Evolutionary conservation across 768 basidiomycete genomes (phyloP).

Genomic region (Coprinopsis marcescibilis): DNA sequence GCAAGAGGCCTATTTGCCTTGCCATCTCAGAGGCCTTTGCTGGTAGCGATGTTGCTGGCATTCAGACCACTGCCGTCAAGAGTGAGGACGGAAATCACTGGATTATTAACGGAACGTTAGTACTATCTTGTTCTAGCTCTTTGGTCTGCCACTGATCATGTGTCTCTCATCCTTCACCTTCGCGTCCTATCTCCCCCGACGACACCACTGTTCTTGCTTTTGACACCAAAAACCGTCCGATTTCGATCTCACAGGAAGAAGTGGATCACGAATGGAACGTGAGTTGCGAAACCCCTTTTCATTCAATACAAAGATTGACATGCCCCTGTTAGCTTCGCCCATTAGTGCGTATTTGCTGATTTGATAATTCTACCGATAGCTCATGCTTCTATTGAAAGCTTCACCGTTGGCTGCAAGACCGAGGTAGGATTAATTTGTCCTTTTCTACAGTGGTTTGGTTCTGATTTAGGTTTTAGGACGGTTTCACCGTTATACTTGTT

Average conservation of each 20-base stretch:
- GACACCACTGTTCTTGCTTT: not conserved
- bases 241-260: slow-evolving; percentile 49
- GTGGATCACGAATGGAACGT: slow-evolving; percentile 53
- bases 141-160: not conserved
- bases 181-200: not conserved
- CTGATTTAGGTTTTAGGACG: slow-evolving; percentile 26
- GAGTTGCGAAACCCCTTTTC: not conserved
- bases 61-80: slow-evolving; percentile 74
- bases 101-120: slow-evolving; percentile 71
- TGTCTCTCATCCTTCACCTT: not conserved
- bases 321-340: slow-evolving; percentile 14
- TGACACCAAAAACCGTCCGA: not conserved
- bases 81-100: slow-evolving; percentile 78
- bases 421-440: slow-evolving; percentile 21
- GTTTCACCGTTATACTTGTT: slow-evolving; percentile 75
- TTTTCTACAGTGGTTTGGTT: not conserved
- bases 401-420: slow-evolving; percentile 71
- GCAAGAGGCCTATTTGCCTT: slow-evolving; percentile 80
- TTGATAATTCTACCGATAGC: not conserved
- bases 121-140: slow-evolving; percentile 12
- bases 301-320: not conserved
- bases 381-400: slow-evolving; percentile 42
- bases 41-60: slow-evolving; percentile 76
- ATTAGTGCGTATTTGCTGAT: slow-evolving; percentile 10
- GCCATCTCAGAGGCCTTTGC: slow-evolving; percentile 90